Percentiles rank a stretch among this genome's conserved stretches.
phyloP scores from a whole-genome alignment of 768 basidiomycete genomes.

The Russula sp. region DNA sequence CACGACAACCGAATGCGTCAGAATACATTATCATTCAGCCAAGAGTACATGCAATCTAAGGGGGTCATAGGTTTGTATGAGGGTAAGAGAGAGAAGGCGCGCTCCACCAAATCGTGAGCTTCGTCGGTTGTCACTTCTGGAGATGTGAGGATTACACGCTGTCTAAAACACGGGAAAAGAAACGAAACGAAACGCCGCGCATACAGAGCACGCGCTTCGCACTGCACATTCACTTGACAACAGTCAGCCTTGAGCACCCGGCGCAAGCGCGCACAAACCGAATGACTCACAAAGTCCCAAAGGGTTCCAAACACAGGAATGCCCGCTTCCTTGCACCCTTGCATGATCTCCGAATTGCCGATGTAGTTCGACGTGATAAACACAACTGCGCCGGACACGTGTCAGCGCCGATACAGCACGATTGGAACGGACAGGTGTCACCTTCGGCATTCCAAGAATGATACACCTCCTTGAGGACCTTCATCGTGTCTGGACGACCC shows the following conservation, averaged over 20 bases:
- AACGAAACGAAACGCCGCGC: not conserved
- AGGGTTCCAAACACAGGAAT: slow-evolving; percentile 36
- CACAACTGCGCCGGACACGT: slow-evolving; percentile 29
- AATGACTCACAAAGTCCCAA: slow-evolving; percentile 23
- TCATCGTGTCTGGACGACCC: slow-evolving; percentile 37
- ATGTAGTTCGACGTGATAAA: slow-evolving; percentile 40
- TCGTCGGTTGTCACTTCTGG: not conserved
- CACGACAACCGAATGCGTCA: not conserved
- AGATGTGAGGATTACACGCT: not conserved
- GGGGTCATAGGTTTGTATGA: not conserved
- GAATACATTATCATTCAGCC: not conserved
- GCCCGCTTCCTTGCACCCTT: slow-evolving; percentile 33
- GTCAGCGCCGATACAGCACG: not conserved
- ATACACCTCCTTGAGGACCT: slow-evolving; percentile 35
- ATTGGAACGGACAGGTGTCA: not conserved
- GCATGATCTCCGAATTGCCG: slow-evolving; percentile 41
- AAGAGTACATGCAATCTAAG: not conserved
- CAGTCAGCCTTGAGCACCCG: not conserved
- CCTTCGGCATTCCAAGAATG: slow-evolving; percentile 35
- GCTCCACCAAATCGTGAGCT: not conserved
- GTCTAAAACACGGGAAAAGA: not conserved
- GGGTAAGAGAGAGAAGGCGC: not conserved
- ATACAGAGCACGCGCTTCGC: not conserved
- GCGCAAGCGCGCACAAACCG: not conserved
- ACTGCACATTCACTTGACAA: slow-evolving; percentile 7